These are phyloP conservation scores for Thinopyrum elongatum DNA, from an alignment of 176 grass and related monocot species.

Conservation along the genomic window DNA sequence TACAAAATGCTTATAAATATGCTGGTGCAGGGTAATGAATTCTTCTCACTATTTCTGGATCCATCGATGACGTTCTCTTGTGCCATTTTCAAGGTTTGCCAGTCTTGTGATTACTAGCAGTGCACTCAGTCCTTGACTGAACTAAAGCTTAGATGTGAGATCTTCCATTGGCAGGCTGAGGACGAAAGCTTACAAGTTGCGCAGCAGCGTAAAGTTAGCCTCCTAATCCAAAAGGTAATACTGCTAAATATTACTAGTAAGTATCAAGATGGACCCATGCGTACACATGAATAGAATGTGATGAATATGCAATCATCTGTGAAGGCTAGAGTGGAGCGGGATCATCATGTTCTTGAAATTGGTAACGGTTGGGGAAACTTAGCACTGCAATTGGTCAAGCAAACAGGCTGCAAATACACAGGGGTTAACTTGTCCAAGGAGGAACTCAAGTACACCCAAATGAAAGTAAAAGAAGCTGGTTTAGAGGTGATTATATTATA, in stretches of 20 bases:
- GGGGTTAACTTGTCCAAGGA: slow-evolving; percentile 54
- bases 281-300: background rate
- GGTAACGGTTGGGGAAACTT: slow-evolving; percentile 62
- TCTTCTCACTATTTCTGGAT: slow-evolving; percentile 81
- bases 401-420: slow-evolving; percentile 60
- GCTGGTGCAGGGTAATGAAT: slow-evolving; percentile 60
- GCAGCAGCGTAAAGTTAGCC: slow-evolving; percentile 57
- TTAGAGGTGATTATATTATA: slow-evolving; percentile 36
- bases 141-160: background rate
- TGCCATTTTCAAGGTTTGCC: slow-evolving; percentile 63
- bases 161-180: slow-evolving; percentile 45
- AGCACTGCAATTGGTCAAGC: slow-evolving; percentile 53
- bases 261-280: background rate
- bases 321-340: slow-evolving; percentile 43
- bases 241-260: background rate
- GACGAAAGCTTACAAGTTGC: slow-evolving; percentile 69
- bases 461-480: slow-evolving; percentile 50
- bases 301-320: background rate
- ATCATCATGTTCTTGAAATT: slow-evolving; percentile 62
- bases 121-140: background rate
- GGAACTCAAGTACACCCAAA: slow-evolving; percentile 46
- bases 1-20: background rate
- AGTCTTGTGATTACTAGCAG: background rate
- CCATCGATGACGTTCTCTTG: slow-evolving; percentile 83
- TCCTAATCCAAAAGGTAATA: slow-evolving; percentile 77